phyloP scores from a whole-genome alignment of 768 basidiomycete species.

The Artomyces pyxidatus region DNA sequence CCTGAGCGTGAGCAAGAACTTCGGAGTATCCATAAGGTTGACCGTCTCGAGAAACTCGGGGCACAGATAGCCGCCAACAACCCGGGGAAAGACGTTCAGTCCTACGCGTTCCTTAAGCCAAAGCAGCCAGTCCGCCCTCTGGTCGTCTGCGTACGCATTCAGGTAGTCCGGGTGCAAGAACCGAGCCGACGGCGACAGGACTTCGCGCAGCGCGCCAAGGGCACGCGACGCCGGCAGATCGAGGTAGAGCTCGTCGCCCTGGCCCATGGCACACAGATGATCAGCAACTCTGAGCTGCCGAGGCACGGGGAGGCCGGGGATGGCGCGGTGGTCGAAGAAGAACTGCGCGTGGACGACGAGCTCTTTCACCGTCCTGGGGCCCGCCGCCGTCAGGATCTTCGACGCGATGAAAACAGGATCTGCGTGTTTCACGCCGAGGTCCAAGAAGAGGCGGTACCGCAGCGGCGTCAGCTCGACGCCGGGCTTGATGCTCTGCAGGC shows the following conservation, averaged over 20 bases:
- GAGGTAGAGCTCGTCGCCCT: slow-evolving; percentile 7
- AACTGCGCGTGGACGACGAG: slow-evolving; percentile 8
- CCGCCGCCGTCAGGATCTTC: slow-evolving; percentile 3
- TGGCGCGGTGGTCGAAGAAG: slow-evolving; percentile 11
- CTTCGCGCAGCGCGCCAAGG: slow-evolving; percentile 2
- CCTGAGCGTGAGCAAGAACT: slow-evolving; percentile 4
- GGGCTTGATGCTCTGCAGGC: slow-evolving; percentile 7
- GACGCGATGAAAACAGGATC: slow-evolving; percentile 5
- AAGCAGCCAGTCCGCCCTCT: slow-evolving; percentile 7
- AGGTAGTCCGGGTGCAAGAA: slow-evolving; percentile 10
- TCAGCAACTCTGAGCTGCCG: slow-evolving; percentile 6
- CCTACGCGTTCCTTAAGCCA: slow-evolving; percentile 14
- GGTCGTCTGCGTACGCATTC: slow-evolving; percentile 4
- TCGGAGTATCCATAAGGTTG: neutral
- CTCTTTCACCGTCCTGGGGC: neutral
- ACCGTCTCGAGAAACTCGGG: slow-evolving; percentile 6
- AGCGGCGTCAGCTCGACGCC: neutral
- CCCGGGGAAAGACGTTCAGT: slow-evolving; percentile 12
- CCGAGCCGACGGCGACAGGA: slow-evolving; percentile 3
- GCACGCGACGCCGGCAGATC: slow-evolving; percentile 2
- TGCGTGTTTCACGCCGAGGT: slow-evolving; percentile 6
- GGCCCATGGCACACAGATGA: neutral
- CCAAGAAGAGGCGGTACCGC: slow-evolving; percentile 6
- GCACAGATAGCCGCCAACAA: slow-evolving; percentile 4
- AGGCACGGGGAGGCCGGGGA: slow-evolving; percentile 1